phyloP scores from a whole-genome alignment of 768 basidiomycete species.

The Pluteus cervinus region DNA sequence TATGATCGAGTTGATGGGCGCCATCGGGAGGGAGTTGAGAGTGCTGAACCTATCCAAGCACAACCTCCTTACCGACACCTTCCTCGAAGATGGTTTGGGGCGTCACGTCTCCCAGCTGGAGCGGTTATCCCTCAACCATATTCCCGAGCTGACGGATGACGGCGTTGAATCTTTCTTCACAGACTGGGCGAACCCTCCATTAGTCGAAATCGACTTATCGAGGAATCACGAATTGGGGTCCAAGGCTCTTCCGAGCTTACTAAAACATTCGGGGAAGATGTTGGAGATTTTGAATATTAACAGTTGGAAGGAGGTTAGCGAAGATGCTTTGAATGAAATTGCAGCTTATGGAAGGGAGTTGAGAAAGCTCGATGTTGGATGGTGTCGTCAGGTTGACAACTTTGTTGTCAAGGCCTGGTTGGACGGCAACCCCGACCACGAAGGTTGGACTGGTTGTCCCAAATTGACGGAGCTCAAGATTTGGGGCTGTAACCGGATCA shows the following conservation, averaged over 20 bases:
- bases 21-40: conserved; percentile 48
- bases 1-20: conserved; percentile 46
- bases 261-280: conserved; percentile 57
- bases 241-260: conserved; percentile 52
- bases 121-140: conserved; percentile 46
- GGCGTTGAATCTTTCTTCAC: conserved; percentile 69
- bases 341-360: conserved; percentile 33
- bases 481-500: conserved; percentile 50
- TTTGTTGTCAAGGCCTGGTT: conserved; percentile 72
- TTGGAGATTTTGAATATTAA: conserved; percentile 68
- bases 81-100: conserved; percentile 56
- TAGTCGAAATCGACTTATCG: conserved; percentile 52
- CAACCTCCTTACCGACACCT: conserved; percentile 48
- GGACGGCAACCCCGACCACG: conserved; percentile 21
- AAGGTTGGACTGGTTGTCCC: conserved; percentile 26
- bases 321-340: conserved; percentile 33
- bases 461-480: conserved; percentile 40
- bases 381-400: conserved; percentile 80
- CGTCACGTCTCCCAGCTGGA: conserved; percentile 40
- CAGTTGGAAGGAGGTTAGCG: conserved; percentile 61
- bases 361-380: conserved; percentile 70
- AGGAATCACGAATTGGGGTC: conserved; percentile 52
- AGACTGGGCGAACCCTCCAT: conserved; percentile 46
- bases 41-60: conserved; percentile 73
- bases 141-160: conserved; percentile 60